Evolutionary conservation across 2,329 filamentous ascomycete genomes (phyloP), one percentile per base, ranked within the genome.

Genomic region (Bipolaris oryzae): DNA sequence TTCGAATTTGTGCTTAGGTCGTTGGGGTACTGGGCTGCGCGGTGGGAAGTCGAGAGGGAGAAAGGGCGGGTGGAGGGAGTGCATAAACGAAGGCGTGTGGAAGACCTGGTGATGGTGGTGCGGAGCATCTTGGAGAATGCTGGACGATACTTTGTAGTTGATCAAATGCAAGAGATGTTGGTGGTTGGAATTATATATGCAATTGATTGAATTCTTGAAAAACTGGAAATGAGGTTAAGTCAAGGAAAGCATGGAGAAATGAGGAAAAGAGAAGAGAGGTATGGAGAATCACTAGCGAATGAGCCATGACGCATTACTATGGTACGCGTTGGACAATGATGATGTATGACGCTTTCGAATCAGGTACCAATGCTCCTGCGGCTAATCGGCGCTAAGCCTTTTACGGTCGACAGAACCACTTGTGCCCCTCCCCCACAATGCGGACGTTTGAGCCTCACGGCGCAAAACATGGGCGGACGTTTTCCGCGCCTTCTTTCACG

Each of bases 281-380:
- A 48, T 39, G 11, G 33, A 18, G 18, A 16, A 15, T 41, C 9
- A 41, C 38, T 41, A 35, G 15, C 20, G 25, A 55, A 55, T 55
- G 21, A 47, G 16, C 28, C 63, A 66, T 66, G 63, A 61, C 62
- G 62, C 62, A 51, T 21, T 55, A 51, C 18, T 55, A 41, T 53
- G 57, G 47, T 42, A 31, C 48, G 21, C 33, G 44, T n/a, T 37
- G 13, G 20, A 41, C 21, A 33, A 65, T 65, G 63, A 68, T 64
- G 59, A 63, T 65, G 53, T 63, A 68, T 69, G 66, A 69, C 66
- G 66, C 59, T 44, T 18, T 53, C 41, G 48, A 56, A 31, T 23
- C 39, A 42, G 58, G 60, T 46, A 53, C 44, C 50, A 49, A 43
- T 15, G 39, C 18, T 28, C 25, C 57, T 44, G 35, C 21, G 33